Evolutionary conservation across 2,329 filamentous ascomycete genomes (phyloP).

Genomic region (Colletotrichum cereale): DNA sequence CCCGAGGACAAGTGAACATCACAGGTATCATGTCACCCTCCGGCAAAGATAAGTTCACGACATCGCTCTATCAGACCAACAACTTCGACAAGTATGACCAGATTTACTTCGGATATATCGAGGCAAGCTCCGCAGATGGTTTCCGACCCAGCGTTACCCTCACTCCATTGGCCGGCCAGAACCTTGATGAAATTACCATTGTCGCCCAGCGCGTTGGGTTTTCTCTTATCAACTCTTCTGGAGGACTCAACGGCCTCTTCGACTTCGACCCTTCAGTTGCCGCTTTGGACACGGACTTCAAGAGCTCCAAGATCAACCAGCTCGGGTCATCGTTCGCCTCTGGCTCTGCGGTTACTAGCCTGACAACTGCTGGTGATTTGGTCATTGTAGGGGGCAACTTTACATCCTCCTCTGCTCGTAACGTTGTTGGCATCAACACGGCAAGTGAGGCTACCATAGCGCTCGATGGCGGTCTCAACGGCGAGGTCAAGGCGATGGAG

Average conservation of each 20-base stretch:
- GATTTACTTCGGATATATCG: conserved; percentile 87
- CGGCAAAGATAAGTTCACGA: conserved; percentile 63
- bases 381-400: conserved; percentile 90
- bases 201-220: conserved; percentile 94
- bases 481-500: conserved; percentile 79
- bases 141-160: conserved; percentile 88
- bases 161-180: conserved; percentile 74
- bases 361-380: conserved; percentile 73
- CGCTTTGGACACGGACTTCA: conserved; percentile 72
- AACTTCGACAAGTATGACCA: conserved; percentile 97
- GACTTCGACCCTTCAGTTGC: conserved; percentile 81
- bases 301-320: conserved; percentile 79
- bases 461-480: conserved; percentile 81
- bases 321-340: conserved; percentile 78
- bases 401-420: conserved; percentile 73
- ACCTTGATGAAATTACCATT: conserved; percentile 73
- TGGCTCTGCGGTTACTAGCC: conserved; percentile 76
- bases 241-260: conserved; percentile 88
- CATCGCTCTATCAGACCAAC: conserved; percentile 88
- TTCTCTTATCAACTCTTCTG: conserved; percentile 77
- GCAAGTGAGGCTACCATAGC: conserved; percentile 72
- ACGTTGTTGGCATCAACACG: conserved; percentile 81
- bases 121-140: conserved; percentile 72
- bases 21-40: conserved; percentile 75
- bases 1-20: conserved; percentile 85